A percentile compares a stretch with the other conserved stretches of the same genome.
Evolutionary conservation across 768 basidiomycete species (phyloP).

Genomic region (Phlegmacium glaucopus): DNA sequence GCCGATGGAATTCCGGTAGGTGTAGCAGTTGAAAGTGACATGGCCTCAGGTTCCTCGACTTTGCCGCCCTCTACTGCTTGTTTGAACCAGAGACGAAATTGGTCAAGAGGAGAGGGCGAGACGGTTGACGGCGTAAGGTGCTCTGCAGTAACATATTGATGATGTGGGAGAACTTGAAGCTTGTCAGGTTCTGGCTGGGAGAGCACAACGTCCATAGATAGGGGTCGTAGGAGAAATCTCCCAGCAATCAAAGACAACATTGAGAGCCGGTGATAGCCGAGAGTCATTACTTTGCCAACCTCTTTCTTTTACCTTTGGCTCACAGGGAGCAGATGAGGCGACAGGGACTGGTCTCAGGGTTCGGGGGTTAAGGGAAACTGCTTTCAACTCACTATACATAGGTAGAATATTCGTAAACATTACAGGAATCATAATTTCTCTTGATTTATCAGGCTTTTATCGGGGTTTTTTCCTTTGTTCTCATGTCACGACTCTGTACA

Average conservation of each 20-base stretch:
- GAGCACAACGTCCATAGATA: conserved; percentile 39
- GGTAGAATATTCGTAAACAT: too few relatives aligned
- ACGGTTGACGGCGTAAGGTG: conserved; percentile 62
- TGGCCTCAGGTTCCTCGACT: conserved; percentile 87
- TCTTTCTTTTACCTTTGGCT: too few relatives aligned
- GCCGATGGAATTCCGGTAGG: conserved; percentile 76
- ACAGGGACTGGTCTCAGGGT: too few relatives aligned
- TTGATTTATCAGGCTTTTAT: too few relatives aligned
- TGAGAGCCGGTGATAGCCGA: neutral
- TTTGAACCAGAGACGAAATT: conserved; percentile 87
- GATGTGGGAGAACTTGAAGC: conserved; percentile 67
- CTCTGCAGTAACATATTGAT: conserved; percentile 70
- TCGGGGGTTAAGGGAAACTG: too few relatives aligned
- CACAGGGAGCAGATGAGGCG: too few relatives aligned
- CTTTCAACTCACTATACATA: too few relatives aligned
- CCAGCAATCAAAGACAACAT: neutral
- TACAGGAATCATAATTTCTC: too few relatives aligned
- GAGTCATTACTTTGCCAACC: too few relatives aligned
- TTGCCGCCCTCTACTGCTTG: conserved; percentile 46
- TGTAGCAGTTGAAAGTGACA: conserved; percentile 77
- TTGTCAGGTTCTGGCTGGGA: conserved; percentile 46
- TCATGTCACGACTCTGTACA: too few relatives aligned
- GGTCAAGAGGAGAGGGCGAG: conserved; percentile 66
- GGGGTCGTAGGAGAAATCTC: neutral
- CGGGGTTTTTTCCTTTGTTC: too few relatives aligned